Evolutionary conservation across 78 protist species (phyloP).

Genomic region (Speleostelium caveatum): DNA sequence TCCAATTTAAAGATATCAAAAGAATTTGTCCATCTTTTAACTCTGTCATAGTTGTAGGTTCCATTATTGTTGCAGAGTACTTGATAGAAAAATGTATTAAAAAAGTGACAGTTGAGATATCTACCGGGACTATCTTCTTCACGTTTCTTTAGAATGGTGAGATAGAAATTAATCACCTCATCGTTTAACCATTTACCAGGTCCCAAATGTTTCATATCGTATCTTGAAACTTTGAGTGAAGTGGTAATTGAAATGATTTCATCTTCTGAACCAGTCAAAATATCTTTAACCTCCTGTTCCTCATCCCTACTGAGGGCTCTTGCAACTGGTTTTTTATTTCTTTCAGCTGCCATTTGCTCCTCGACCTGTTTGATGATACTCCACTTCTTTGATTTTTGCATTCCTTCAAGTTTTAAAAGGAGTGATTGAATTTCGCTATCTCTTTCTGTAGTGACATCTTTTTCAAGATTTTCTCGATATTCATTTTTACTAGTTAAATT

Average conservation of each 20-base stretch:
- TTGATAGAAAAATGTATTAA: constrained; percentile 87
- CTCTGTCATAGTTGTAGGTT: constrained; percentile 71
- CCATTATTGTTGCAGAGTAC: constrained; percentile 56
- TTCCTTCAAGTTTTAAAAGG: not conserved
- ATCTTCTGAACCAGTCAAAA: not conserved
- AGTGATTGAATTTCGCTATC: not conserved
- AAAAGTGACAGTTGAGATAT: constrained; percentile 41
- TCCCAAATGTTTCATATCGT: constrained; percentile 17
- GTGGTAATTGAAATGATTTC: not conserved
- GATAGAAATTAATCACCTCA: constrained; percentile 80
- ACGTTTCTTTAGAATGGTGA: constrained; percentile 47
- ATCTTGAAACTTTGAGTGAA: not conserved
- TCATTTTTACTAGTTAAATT: no score
- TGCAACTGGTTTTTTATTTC: constrained; percentile 4
- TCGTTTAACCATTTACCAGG: constrained; percentile 82
- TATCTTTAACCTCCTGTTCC: constrained; percentile 2
- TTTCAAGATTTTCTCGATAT: no score
- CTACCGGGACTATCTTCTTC: not conserved
- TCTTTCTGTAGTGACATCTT: no score
- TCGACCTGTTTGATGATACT: constrained; percentile 31
- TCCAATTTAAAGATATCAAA: constrained; percentile 88
- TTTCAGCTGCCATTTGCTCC: constrained; percentile 26
- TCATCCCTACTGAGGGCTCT: constrained; percentile 10
- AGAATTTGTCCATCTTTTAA: constrained; percentile 85
- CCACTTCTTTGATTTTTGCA: not conserved